Evolutionary conservation across 441 rosid species (phyloP).

Genomic region (Mallotus japonicus): DNA sequence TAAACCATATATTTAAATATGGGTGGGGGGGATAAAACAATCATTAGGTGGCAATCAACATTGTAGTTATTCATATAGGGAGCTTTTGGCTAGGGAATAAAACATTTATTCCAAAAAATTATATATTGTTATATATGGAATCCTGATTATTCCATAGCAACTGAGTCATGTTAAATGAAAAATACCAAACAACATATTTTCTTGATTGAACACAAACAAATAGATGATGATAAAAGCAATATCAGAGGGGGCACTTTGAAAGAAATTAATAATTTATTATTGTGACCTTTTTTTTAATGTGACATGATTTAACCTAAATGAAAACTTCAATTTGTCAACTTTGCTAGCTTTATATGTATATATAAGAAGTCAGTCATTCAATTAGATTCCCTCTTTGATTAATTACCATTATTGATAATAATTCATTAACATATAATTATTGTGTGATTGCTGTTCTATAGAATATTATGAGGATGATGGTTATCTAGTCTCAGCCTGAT

Average conservation of each 20-base stretch:
- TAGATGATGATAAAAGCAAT: conserved; percentile 38
- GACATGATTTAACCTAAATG: conserved; percentile 25
- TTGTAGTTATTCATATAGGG: conserved; percentile 17
- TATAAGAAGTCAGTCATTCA: background rate
- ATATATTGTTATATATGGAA: conserved; percentile 20
- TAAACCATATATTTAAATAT: background rate
- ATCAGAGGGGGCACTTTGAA: background rate
- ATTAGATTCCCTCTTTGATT: background rate
- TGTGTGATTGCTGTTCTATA: background rate
- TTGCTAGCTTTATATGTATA: background rate
- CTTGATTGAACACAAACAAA: conserved; percentile 28
- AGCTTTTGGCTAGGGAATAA: conserved; percentile 28
- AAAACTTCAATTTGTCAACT: conserved; percentile 16
- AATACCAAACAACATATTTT: conserved; percentile 43
- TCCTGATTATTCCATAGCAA: conserved; percentile 31
- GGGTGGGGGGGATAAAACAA: conserved; percentile 5
- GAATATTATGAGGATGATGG: background rate
- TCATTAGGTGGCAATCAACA: conserved; percentile 28
- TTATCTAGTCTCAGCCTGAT: background rate
- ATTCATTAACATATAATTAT: background rate
- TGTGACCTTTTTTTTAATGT: conserved; percentile 1
- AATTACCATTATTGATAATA: background rate
- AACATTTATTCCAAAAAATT: conserved; percentile 35
- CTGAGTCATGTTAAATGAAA: conserved; percentile 33
- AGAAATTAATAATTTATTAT: conserved; percentile 17